phyloP scores from a whole-genome alignment of 2,329 filamentous ascomycete species.

The Polytolypa hystricis region DNA sequence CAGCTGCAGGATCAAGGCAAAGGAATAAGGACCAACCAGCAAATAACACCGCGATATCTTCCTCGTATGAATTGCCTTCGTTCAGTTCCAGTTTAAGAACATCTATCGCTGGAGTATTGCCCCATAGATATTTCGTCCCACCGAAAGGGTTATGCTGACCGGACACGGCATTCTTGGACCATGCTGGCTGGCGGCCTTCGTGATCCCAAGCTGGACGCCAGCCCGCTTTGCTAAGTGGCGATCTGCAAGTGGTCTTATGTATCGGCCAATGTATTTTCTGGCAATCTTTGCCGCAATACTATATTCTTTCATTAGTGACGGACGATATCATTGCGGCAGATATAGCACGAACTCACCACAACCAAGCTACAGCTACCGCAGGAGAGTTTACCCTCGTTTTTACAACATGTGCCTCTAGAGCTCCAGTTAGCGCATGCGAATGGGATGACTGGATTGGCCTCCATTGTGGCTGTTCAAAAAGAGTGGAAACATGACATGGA shows the following conservation, averaged over 20 bases:
- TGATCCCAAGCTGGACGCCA: slow-evolving; percentile 23
- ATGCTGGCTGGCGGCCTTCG: slow-evolving; percentile 17
- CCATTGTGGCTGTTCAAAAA: no score
- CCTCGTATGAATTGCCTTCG: slow-evolving; percentile 16
- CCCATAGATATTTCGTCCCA: slow-evolving; percentile 28
- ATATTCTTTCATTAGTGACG: no score
- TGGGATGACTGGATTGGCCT: no score
- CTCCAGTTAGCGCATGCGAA: no score
- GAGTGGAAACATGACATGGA: no score
- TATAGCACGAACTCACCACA: no score
- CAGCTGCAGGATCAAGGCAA: slow-evolving; percentile 11
- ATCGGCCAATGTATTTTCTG: slow-evolving; percentile 20
- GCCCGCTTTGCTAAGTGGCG: slow-evolving; percentile 14
- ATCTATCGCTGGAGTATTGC: slow-evolving; percentile 33
- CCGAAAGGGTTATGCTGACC: no score
- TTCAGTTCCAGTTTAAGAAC: slow-evolving; percentile 24
- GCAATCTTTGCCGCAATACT: slow-evolving; percentile 27
- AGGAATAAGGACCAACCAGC: neutral
- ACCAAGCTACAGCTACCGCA: no score
- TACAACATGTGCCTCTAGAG: no score
- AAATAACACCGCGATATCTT: neutral
- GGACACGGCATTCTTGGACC: no score
- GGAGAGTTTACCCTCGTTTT: no score
- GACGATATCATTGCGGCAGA: no score
- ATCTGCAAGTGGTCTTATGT: slow-evolving; percentile 24